phyloP scores from a whole-genome alignment of 306 rosid genomes.

The Prunus kanzakura region DNA sequence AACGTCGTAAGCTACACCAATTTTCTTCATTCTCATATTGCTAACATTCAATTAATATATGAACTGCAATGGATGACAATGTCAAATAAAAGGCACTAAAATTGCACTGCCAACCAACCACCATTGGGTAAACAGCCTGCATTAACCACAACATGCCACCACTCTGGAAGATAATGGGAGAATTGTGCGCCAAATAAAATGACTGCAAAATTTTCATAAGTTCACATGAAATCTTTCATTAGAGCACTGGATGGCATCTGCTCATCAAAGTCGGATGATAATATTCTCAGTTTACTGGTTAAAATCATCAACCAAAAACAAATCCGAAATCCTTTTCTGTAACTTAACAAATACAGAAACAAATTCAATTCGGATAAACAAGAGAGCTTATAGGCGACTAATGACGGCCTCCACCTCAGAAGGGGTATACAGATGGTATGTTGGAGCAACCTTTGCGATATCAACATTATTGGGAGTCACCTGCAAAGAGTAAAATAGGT shows the following conservation, averaged over 20 bases:
- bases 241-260: neutral
- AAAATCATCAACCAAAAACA: conserved; percentile 7
- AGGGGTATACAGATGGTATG: conserved; percentile 83
- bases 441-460: conserved; percentile 84
- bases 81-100: neutral
- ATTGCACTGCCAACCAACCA: neutral
- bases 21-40: neutral
- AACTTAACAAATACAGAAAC: conserved; percentile 10
- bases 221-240: conserved; percentile 4
- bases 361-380: neutral
- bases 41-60: neutral
- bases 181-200: neutral
- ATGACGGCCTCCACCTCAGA: conserved; percentile 93
- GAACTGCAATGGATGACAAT: neutral
- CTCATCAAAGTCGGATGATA: neutral
- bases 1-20: no score
- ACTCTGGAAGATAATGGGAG: neutral
- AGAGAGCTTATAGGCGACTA: conserved; percentile 58
- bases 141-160: neutral
- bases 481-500: conserved; percentile 29
- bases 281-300: neutral
- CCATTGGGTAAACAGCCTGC: neutral
- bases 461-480: conserved; percentile 98
- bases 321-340: conserved; percentile 12
- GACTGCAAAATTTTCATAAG: neutral